Evolutionary conservation across 257 asterid species (phyloP).

Genomic region (Cynanchum wilfordii): DNA sequence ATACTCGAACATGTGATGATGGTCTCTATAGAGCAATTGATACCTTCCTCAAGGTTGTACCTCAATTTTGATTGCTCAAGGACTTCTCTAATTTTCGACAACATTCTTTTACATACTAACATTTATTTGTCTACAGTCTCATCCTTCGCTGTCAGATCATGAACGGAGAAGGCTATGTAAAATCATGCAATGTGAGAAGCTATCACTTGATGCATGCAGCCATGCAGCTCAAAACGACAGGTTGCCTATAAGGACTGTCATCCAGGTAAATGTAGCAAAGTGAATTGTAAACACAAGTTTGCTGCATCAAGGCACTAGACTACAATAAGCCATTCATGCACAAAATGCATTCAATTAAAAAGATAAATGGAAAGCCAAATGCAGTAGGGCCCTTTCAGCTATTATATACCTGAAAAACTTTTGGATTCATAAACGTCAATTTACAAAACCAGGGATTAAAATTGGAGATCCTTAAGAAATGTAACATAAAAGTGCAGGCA

Average conservation of each 20-base stretch:
- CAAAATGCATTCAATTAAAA: not conserved
- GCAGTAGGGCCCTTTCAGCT: not conserved
- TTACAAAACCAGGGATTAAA: not conserved
- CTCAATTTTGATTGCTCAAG: slow-evolving; percentile 6
- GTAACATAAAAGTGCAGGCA: not conserved
- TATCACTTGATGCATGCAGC: slow-evolving; percentile 74
- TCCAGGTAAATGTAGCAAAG: slow-evolving; percentile 49
- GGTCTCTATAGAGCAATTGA: slow-evolving; percentile 85
- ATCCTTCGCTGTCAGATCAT: slow-evolving; percentile 63
- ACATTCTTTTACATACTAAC: not conserved
- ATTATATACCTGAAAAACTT: not conserved
- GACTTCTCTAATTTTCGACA: not conserved
- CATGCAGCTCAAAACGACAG: slow-evolving; percentile 95
- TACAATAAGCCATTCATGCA: not conserved
- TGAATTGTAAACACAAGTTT: not conserved
- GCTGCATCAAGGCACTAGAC: not conserved
- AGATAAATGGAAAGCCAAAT: not conserved
- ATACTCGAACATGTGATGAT: slow-evolving; percentile 59
- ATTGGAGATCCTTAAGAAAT: not conserved
- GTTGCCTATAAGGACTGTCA: slow-evolving; percentile 69
- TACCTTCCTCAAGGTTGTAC: slow-evolving; percentile 66
- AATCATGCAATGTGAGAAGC: slow-evolving; percentile 71
- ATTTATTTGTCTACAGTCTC: slow-evolving; percentile 39
- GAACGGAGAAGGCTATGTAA: slow-evolving; percentile 73
- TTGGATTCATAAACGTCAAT: not conserved